Percentiles rank a stretch among this genome's conserved stretches.
phyloP scores from a whole-genome alignment of 257 asterid species.

The Solanum lycopersicoides region DNA sequence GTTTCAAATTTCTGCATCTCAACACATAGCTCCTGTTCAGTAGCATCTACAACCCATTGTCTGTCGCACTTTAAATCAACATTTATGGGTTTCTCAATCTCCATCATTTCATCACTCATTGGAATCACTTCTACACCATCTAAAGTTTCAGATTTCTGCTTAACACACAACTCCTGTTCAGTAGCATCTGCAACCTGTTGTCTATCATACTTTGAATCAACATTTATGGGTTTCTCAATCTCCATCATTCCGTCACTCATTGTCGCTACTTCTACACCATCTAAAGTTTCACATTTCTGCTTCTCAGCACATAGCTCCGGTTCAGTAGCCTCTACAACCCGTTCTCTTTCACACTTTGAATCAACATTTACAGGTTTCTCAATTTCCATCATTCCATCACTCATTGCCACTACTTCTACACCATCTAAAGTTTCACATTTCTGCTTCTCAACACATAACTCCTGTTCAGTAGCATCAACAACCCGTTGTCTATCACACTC shows the following conservation, averaged over 20 bases:
- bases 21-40: conserved; percentile 18
- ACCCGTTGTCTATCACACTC: conserved; percentile 13
- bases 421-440: background rate
- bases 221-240: conserved; percentile 12
- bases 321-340: conserved; percentile 11
- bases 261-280: conserved; percentile 2
- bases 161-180: conserved; percentile 22
- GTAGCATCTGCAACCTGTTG: conserved; percentile 10
- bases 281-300: conserved; percentile 5
- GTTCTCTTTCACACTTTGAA: conserved; percentile 17
- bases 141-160: conserved; percentile 6
- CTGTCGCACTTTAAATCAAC: conserved; percentile 22
- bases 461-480: conserved; percentile 13
- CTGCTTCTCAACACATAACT: background rate
- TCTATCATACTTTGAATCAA: conserved; percentile 20
- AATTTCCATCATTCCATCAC: conserved; percentile 22
- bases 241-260: conserved; percentile 19
- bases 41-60: conserved; percentile 10
- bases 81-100: conserved; percentile 12
- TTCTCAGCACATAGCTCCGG: conserved; percentile 24
- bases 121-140: conserved; percentile 1
- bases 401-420: conserved; percentile 6
- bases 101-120: conserved; percentile 18
- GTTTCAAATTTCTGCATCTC: conserved; percentile 15
- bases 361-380: conserved; percentile 14